These are phyloP conservation scores for Trifolium repens DNA, from an alignment of 306 rosid species.

Conservation along the genomic window DNA sequence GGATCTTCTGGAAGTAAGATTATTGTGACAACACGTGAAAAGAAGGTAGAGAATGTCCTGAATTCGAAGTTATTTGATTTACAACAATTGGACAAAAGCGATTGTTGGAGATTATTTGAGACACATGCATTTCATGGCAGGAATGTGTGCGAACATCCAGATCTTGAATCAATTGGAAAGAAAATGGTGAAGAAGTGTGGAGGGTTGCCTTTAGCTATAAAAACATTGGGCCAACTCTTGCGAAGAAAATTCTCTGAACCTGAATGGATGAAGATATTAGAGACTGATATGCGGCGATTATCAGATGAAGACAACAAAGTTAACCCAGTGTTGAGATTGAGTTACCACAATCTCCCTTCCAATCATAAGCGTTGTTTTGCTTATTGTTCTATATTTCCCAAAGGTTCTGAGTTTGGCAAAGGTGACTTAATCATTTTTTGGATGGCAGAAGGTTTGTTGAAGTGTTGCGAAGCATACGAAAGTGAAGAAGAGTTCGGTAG, in stretches of 20 bases:
- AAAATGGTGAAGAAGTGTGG: conserved; percentile 30
- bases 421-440: conserved; percentile 7
- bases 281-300: conserved; percentile 43
- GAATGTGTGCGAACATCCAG: neutral
- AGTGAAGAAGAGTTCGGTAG: conserved; percentile 50
- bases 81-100: neutral
- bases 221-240: conserved; percentile 49
- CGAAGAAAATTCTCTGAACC: conserved; percentile 4
- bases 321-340: conserved; percentile 43
- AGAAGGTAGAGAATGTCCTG: neutral
- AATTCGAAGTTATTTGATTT: neutral
- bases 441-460: conserved; percentile 45
- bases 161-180: neutral
- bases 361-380: conserved; percentile 34
- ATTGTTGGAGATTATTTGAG: neutral
- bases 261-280: conserved; percentile 39
- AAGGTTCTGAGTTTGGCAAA: neutral
- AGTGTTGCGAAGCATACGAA: neutral
- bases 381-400: conserved; percentile 37
- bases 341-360: conserved; percentile 38
- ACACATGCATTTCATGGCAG: neutral
- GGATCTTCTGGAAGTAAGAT: conserved; percentile 15
- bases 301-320: conserved; percentile 19
- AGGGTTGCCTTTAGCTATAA: conserved; percentile 57
- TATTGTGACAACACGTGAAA: conserved; percentile 11